A percentile compares a stretch with the other conserved stretches of the same genome.
Evolutionary conservation across 2,329 filamentous ascomycete genomes (phyloP).

Genomic region (Stylonectria norvegica): DNA sequence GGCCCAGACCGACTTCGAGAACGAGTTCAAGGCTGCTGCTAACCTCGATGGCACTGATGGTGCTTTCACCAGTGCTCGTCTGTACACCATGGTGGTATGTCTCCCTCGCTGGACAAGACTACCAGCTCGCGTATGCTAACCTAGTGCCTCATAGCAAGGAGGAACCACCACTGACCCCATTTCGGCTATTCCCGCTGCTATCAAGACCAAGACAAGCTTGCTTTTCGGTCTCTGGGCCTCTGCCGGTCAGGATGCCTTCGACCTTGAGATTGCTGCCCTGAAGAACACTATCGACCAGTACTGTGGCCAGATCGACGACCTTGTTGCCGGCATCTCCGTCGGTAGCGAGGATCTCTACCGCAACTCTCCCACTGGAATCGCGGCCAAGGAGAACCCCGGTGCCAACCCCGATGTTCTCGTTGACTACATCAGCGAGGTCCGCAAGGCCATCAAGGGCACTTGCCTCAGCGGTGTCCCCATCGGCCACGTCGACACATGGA

Average conservation of each 20-base stretch:
- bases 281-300: conserved; percentile 66
- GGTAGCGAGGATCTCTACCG: conserved; percentile 87
- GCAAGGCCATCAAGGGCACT: conserved; percentile 61
- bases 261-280: conserved; percentile 72
- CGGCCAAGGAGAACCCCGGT: conserved; percentile 60
- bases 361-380: conserved; percentile 65
- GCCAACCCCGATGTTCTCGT: conserved; percentile 59
- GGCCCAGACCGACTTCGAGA: conserved; percentile 62
- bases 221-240: conserved; percentile 84
- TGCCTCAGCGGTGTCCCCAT: conserved; percentile 55
- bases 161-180: conserved; percentile 64
- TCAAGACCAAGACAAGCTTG: conserved; percentile 72
- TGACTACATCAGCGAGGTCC: conserved; percentile 68
- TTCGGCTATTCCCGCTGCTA: conserved; percentile 75
- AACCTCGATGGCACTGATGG: conserved; percentile 60
- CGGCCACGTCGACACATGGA: conserved; percentile 91
- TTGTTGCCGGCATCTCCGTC: conserved; percentile 79
- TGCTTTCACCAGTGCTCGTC: conserved; percentile 63
- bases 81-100: conserved; percentile 68
- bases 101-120: no score
- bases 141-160: conserved; percentile 49
- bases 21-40: conserved; percentile 64
- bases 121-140: conserved; percentile 23
- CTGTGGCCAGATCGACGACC: conserved; percentile 59
- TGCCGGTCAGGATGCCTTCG: conserved; percentile 57